phyloP scores from a whole-genome alignment of 2,329 filamentous ascomycete species.

The Leptographium galeiforme region DNA sequence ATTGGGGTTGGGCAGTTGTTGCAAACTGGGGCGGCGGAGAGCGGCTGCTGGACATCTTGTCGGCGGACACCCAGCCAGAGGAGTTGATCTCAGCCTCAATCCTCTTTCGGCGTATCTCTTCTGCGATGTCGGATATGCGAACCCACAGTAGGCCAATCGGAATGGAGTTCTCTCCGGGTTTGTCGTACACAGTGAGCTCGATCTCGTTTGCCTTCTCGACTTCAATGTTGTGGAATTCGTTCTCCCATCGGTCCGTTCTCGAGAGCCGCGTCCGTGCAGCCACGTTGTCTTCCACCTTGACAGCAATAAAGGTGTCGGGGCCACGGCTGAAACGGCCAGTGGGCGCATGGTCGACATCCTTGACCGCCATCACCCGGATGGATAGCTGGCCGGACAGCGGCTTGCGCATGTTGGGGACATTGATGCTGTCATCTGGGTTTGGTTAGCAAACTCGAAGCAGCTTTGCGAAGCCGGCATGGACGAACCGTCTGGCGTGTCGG shows the following conservation, averaged over 20 bases:
- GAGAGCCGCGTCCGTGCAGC: conserved; percentile 79
- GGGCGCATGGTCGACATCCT: conserved; percentile 87
- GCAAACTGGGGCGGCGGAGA: conserved; percentile 42
- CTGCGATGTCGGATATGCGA: conserved; percentile 88
- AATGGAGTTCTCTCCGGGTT: conserved; percentile 75
- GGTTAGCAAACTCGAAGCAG: conserved; percentile 14
- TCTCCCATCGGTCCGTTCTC: conserved; percentile 79
- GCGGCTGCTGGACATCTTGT: conserved; percentile 58
- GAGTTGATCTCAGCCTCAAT: conserved; percentile 92
- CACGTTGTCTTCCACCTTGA: conserved; percentile 92
- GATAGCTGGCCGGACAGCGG: conserved; percentile 85
- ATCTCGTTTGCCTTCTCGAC: conserved; percentile 99
- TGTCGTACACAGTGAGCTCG: conserved; percentile 95
- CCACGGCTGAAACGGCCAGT: conserved; percentile 74
- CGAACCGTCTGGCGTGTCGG: conserved; percentile 70
- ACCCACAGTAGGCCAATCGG: conserved; percentile 96
- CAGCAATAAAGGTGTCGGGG: conserved; percentile 86
- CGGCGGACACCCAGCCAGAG: conserved; percentile 93
- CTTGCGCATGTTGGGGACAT: conserved; percentile 86
- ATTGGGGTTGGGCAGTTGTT: conserved; percentile 35
- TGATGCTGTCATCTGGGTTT: conserved; percentile 78
- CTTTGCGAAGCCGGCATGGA: not conserved
- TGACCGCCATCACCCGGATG: conserved; percentile 75
- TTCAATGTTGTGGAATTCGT: conserved; percentile 80
- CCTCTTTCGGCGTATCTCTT: conserved; percentile 93